Conservation (phyloP, 768 basidiomycete species). For the Suillus brevipes region DNA sequence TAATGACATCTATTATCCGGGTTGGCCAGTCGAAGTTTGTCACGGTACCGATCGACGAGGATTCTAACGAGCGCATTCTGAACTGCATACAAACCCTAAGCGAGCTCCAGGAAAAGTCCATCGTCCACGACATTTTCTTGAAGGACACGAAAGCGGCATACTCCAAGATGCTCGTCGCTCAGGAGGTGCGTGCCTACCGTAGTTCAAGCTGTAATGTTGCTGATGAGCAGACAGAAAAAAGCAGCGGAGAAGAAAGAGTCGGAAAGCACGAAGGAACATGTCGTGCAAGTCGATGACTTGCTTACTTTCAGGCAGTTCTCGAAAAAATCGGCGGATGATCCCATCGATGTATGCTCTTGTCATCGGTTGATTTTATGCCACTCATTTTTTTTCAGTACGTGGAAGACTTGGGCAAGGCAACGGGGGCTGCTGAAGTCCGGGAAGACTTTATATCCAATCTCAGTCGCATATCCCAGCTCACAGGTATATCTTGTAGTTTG, state of each 20-base stretch:
- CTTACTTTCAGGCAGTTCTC: conserved; percentile 93
- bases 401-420: conserved; percentile 82
- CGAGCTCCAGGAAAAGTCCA: conserved; percentile 59
- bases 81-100: conserved; percentile 94
- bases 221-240: conserved; percentile 59
- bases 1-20: conserved; percentile 96
- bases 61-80: conserved; percentile 94
- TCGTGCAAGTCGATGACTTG: conserved; percentile 92
- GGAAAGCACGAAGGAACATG: conserved; percentile 61
- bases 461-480: conserved; percentile 90
- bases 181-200: conserved; percentile 61
- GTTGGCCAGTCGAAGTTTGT: conserved; percentile 97
- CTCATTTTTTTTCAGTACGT: conserved; percentile 56
- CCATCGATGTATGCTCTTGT: conserved; percentile 56
- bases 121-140: conserved; percentile 72
- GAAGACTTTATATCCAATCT: conserved; percentile 96
- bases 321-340: conserved; percentile 84
- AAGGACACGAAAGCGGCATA: conserved; percentile 90
- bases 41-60: conserved; percentile 95
- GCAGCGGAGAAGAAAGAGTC: conserved; percentile 88
- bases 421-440: conserved; percentile 76
- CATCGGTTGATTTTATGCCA: neutral
- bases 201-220: neutral
- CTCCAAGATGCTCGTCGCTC: conserved; percentile 91
- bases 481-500: conserved; percentile 49